phyloP scores from a whole-genome alignment of 148 eudicot species.

The Polygonum maritimum region DNA sequence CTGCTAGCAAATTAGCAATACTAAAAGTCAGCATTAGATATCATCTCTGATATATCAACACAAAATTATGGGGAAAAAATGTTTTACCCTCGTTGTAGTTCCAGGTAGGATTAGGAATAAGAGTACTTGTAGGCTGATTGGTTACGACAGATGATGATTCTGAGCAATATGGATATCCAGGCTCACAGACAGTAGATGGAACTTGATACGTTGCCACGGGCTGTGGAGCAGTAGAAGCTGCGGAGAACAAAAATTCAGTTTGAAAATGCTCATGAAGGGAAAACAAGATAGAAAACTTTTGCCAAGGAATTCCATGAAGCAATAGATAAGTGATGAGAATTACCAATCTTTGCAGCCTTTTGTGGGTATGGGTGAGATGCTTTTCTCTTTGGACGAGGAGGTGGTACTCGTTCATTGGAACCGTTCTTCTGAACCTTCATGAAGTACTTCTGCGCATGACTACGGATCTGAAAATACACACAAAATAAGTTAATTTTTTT shows the following conservation, averaged over 20 bases:
- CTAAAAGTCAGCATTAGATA: conserved; percentile 18
- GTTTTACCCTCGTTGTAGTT: conserved; percentile 18
- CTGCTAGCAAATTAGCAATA: conserved; percentile 14
- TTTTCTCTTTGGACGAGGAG: conserved; percentile 63
- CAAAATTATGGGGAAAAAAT: not conserved
- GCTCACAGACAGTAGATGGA: conserved; percentile 20
- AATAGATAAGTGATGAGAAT: not conserved
- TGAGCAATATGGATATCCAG: conserved; percentile 20
- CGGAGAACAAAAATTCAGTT: not conserved
- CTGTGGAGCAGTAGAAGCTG: conserved; percentile 26
- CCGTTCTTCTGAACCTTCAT: conserved; percentile 48
- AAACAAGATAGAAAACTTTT: conserved; percentile 13
- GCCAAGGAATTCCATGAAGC: not conserved
- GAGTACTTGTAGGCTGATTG: conserved; percentile 18
- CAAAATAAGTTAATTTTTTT: not conserved
- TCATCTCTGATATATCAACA: not conserved
- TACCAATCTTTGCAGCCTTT: conserved; percentile 51
- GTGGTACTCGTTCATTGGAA: conserved; percentile 49
- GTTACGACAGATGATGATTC: conserved; percentile 25
- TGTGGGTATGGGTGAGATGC: conserved; percentile 67
- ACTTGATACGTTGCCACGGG: conserved; percentile 19
- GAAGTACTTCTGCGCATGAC: conserved; percentile 34
- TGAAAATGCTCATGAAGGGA: conserved; percentile 7
- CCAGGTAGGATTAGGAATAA: conserved; percentile 17
- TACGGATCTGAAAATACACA: conserved; percentile 27